Base-by-base conservation (phyloP, 208 protist genomes). In the Leptomonas seymouri region DNA sequence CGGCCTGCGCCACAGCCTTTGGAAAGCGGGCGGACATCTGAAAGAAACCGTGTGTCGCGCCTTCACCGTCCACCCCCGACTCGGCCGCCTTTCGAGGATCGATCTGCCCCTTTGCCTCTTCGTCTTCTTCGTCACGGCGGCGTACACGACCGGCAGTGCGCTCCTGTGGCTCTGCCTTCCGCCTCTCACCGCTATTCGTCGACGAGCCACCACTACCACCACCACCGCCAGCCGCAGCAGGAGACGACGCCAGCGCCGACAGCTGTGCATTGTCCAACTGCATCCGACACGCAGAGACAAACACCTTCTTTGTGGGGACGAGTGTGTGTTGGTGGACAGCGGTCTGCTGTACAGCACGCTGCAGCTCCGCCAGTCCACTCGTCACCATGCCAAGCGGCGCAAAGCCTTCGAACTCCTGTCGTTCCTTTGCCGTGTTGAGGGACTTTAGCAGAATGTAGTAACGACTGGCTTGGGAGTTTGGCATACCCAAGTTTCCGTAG, bases 391-490 rank as follows among this genome's bases (percentile, higher is more conserved):
- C 90, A 49, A 95, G 68, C 21, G 87, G 83, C 15, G 80, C 59
- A 46, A 84, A 93, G 46, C 67, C 61, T 3, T 28, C 15, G 16
- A 90, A 77, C 61, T 86, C 82, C 20, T 69, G 63, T 7, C 25
- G 49, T 65, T 83, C 44, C 50, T 76, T 66, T 3, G 74, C 39
- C 20, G 58, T 59, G n/a, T 34, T 64, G 34, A 83, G 56, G 45
- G 86, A 71, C 20, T 50, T 48, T 6, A 95, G 73, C 16, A 95
- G 66, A 28, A 95, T 75, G 71, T 89, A 90, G 68, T 93, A 95
- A 36, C 90, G 86, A 65, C 90, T 93, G 7, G 74, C 90, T 48
- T 93, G 81, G 20, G 80, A 82, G 72, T 91, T 79, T 1, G 85
- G 76, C 65, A 84, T 79, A 51, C 90, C 90, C 1, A 91, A 55